A percentile compares a stretch with the other conserved stretches of the same genome.
Evolutionary conservation across 148 eudicot genomes (phyloP).

Genomic region (Silene latifolia): DNA sequence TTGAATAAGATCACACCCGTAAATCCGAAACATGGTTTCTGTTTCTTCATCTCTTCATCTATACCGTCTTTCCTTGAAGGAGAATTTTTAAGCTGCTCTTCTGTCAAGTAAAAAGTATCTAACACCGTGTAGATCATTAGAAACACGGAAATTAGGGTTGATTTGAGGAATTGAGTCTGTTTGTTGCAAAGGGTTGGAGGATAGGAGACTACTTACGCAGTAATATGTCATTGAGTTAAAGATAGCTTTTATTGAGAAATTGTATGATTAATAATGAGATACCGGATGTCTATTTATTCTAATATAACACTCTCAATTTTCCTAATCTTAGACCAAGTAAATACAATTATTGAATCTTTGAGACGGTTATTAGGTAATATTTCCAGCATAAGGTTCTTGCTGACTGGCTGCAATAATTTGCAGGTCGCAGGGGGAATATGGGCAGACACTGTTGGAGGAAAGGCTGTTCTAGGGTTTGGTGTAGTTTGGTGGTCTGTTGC

Average conservation of each 20-base stretch:
- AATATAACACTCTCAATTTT: too few species aligned
- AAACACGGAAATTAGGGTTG: too few species aligned
- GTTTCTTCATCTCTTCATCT: slow-evolving; percentile 81
- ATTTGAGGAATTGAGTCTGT: not conserved
- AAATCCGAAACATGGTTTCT: slow-evolving; percentile 64
- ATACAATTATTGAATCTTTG: too few species aligned
- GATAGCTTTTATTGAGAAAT: too few species aligned
- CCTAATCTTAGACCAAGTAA: too few species aligned
- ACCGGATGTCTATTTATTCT: too few species aligned
- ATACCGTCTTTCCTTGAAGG: slow-evolving; percentile 84
- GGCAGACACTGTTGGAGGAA: slow-evolving; percentile 96
- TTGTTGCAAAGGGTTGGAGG: too few species aligned
- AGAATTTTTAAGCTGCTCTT: slow-evolving; percentile 70
- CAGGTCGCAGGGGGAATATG: slow-evolving; percentile 97
- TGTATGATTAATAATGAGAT: too few species aligned
- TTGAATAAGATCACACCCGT: slow-evolving; percentile 95
- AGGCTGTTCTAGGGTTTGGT: slow-evolving; percentile 76
- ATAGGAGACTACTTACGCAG: too few species aligned
- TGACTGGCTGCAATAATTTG: not conserved
- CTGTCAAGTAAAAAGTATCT: slow-evolving; percentile 82
- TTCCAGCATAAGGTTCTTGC: too few species aligned
- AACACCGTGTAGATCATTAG: slow-evolving; percentile 85
- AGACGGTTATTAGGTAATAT: too few species aligned
- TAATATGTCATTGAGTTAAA: too few species aligned
- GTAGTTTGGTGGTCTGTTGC: slow-evolving; percentile 97